Conservation (phyloP, 768 basidiomycete species). For the Boletus barrowsii region DNA sequence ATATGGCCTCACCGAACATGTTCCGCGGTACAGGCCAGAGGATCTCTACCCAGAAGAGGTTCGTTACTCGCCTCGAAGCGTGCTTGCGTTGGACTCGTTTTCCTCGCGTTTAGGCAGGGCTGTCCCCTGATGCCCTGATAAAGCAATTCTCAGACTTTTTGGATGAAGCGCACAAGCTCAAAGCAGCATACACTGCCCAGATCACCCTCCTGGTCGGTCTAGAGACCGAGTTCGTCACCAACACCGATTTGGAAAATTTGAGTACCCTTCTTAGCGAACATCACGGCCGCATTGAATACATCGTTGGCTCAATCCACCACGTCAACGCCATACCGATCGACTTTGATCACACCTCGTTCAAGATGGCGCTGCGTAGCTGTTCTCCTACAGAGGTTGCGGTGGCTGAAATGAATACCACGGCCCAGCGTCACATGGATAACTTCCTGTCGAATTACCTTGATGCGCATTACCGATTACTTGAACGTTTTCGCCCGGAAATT, state of each 20-base stretch:
- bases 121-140: constrained; percentile 50
- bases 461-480: constrained; percentile 70
- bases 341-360: constrained; percentile 75
- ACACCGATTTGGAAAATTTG: constrained; percentile 59
- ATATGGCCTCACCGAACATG: constrained; percentile 91
- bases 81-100: constrained; percentile 11
- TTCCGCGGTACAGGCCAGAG: constrained; percentile 74
- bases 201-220: constrained; percentile 84
- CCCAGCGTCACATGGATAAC: constrained; percentile 34
- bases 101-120: constrained; percentile 44
- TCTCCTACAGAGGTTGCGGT: constrained; percentile 28
- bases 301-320: constrained; percentile 94
- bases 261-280: constrained; percentile 48
- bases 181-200: constrained; percentile 51
- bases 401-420: constrained; percentile 22
- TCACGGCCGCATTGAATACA: constrained; percentile 65
- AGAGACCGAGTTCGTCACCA: constrained; percentile 88
- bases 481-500: constrained; percentile 76
- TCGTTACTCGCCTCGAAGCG: constrained; percentile 13
- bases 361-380: constrained; percentile 51
- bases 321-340: constrained; percentile 88
- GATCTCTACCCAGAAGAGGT: constrained; percentile 99
- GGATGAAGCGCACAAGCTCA: constrained; percentile 75
- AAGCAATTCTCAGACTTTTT: constrained; percentile 74
- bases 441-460: constrained; percentile 80